These are phyloP conservation scores for Fusarium staphyleae DNA, from an alignment of 2,329 filamentous ascomycete genomes.

Conservation along the genomic window DNA sequence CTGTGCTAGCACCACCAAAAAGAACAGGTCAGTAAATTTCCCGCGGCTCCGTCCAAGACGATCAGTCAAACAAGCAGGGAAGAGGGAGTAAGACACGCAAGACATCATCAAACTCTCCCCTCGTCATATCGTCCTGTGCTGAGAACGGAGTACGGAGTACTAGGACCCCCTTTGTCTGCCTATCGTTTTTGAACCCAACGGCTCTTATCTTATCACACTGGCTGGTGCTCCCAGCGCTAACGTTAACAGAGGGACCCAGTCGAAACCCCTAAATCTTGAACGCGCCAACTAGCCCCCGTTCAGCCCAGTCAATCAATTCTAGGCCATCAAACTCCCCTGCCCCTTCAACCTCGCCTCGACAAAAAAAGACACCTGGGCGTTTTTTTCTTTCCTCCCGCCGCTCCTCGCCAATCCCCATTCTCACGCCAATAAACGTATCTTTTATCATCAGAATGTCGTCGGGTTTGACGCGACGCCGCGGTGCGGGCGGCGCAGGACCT, in stretches of 20 bases:
- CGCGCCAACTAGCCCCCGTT: constrained; percentile 40
- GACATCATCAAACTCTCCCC: constrained; percentile 2
- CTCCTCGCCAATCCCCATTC: constrained; percentile 12
- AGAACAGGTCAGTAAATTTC: constrained; percentile 16
- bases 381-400: constrained; percentile 17
- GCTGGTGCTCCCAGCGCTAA: constrained; percentile 22
- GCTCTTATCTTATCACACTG: constrained; percentile 11
- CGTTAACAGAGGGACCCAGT: constrained; percentile 28
- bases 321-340: constrained; percentile 34
- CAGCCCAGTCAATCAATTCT: constrained; percentile 38
- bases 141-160: too few relatives aligned
- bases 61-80: background rate
- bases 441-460: constrained; percentile 47
- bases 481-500: constrained; percentile 71
- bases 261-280: constrained; percentile 41
- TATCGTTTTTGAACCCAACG: constrained; percentile 4
- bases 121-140: constrained; percentile 4
- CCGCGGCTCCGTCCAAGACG: background rate
- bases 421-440: constrained; percentile 12
- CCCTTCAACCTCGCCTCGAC: constrained; percentile 40
- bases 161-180: constrained; percentile 6
- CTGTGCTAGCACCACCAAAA: constrained; percentile 20
- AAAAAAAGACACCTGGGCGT: constrained; percentile 9
- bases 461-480: constrained; percentile 70
- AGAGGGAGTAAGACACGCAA: constrained; percentile 2